Conservation (phyloP, 2,329 filamentous ascomycete genomes). For the Pseudocercospora musae region DNA sequence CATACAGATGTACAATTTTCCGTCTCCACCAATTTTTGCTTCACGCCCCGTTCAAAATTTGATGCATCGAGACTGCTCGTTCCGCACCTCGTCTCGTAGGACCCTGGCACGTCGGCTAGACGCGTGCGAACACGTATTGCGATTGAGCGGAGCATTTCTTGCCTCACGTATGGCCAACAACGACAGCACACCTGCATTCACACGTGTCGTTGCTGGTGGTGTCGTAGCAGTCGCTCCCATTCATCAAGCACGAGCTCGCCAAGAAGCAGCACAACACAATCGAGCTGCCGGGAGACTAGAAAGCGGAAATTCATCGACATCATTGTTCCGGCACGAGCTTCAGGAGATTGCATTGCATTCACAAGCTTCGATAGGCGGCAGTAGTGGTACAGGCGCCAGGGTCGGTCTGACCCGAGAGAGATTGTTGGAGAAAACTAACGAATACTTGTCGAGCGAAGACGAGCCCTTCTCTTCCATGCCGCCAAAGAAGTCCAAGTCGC, state of each 20-base stretch:
- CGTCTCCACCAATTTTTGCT: not conserved
- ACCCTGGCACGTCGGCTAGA: not conserved
- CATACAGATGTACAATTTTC: too few relatives aligned
- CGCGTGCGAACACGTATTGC: not conserved
- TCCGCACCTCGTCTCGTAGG: not conserved
- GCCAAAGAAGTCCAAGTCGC: constrained; percentile 31
- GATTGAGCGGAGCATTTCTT: not conserved
- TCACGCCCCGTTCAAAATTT: not conserved
- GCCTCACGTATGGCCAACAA: not conserved
- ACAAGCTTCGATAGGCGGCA: not conserved
- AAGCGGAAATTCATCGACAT: not conserved
- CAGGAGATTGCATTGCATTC: not conserved
- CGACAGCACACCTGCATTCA: not conserved
- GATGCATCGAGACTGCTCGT: not conserved
- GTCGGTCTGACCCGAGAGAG: not conserved
- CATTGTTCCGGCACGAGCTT: not conserved
- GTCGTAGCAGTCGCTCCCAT: not conserved
- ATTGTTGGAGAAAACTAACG: not conserved
- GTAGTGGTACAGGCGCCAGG: not conserved
- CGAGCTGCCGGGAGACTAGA: not conserved
- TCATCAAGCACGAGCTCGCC: not conserved
- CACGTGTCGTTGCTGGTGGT: not conserved
- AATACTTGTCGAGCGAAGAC: not conserved
- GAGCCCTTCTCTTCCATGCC: constrained; percentile 25
- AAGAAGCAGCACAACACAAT: constrained; percentile 1